Base-by-base conservation (phyloP, 1,139 yeast genomes). In the Hanseniaspora gamundiae region DNA sequence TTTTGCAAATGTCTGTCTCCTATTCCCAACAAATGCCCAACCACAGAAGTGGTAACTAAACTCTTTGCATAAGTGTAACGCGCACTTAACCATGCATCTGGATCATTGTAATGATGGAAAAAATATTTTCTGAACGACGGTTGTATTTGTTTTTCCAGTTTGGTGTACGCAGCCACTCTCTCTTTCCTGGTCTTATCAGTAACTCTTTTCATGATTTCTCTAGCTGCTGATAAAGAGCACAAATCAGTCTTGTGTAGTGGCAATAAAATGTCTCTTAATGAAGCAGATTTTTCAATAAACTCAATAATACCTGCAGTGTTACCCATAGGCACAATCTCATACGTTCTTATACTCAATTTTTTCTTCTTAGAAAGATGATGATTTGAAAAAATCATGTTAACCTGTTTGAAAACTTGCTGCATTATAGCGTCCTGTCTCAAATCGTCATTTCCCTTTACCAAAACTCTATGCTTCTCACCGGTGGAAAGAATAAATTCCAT, bases 1-100 rank as follows among this genome's bases (percentile, higher is more conserved):
- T 93, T 93, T 59, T 86, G 86, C 57, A 94, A 76, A 61, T 93
- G 99, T 22, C 99, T 69, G 59, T 93, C 99, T 2, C 99, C 99
- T 11, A 93, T 69, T 0, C 99, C 99, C 28, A 93, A 65, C 10
- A 88, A 70, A 58, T 84, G 73, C 0, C 98, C 98, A 19, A 87
- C 79, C 43, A 93, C 83, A 0, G 96, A 87, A 1, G 82, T 74
- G 0, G 87, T 75, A 0, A 96, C 96, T 3, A 85, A 70, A 0
- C 96, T 95, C 46, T 79, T 75, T 0, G 85, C 74, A 59, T 87
- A 93, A 1, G 67, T 64, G 16, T 74, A 68, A 41, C 87, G 71
- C 35, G 81, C 75, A 19, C 61, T 60, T 53, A 80, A 78, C 98
- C 98, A 93, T 1, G 62, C 64, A 47, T 80, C 78, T 0, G 93